A percentile compares a stretch with the other conserved stretches of the same genome.
These are phyloP conservation scores for Sinapis alba DNA, from an alignment of 441 rosid genomes.

Conservation along the genomic window DNA sequence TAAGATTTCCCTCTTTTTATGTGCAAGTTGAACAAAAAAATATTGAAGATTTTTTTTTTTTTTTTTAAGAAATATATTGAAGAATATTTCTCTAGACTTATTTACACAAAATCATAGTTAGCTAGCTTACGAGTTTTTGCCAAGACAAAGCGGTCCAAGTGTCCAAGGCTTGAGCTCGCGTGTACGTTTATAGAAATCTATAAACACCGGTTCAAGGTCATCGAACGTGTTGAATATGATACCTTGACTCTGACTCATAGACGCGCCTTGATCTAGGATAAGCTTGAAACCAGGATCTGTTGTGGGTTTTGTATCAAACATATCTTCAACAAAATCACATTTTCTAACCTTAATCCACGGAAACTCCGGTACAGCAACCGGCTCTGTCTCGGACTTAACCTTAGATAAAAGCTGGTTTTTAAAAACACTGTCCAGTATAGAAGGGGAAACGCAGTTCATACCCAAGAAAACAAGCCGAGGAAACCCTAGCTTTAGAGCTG, in stretches of 20 bases:
- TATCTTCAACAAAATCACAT: not conserved
- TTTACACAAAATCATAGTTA: not conserved
- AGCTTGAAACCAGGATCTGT: slow-evolving; percentile 9
- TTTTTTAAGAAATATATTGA: too few species aligned
- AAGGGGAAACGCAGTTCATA: slow-evolving; percentile 1
- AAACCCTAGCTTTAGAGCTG: slow-evolving; percentile 5
- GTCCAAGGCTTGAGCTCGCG: slow-evolving; percentile 3
- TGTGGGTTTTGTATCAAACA: not conserved
- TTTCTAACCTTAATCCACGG: slow-evolving; percentile 7
- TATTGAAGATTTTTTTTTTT: too few species aligned
- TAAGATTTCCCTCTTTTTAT: too few species aligned
- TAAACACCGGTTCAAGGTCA: not conserved
- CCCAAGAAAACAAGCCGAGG: slow-evolving; percentile 13
- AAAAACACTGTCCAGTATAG: not conserved
- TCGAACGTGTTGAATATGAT: slow-evolving; percentile 3
- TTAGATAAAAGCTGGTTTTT: not conserved
- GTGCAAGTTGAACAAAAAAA: too few species aligned
- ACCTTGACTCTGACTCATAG: not conserved
- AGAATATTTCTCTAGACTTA: not conserved
- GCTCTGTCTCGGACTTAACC: slow-evolving; percentile 6
- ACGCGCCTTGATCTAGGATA: not conserved
- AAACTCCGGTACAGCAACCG: not conserved
- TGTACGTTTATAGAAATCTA: not conserved
- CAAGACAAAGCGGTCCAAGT: slow-evolving; percentile 6
- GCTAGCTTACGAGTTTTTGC: not conserved